These are phyloP conservation scores for Magnolia changhungtana DNA, from an alignment of 164 flowering plant species.

Conservation along the genomic window DNA sequence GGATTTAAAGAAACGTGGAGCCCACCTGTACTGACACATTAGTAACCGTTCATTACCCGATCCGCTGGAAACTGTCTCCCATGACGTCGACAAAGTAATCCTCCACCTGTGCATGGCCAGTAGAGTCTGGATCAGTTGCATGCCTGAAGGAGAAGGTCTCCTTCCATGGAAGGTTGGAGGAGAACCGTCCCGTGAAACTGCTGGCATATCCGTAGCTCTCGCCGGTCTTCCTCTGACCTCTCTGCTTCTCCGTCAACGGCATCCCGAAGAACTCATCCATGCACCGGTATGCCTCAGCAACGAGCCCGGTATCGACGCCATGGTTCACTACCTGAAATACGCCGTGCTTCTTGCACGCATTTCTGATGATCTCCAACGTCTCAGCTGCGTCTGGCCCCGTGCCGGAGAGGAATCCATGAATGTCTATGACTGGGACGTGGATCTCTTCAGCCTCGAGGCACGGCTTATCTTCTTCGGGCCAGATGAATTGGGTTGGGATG, in stretches of 20 bases:
- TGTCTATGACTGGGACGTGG: constrained; percentile 45
- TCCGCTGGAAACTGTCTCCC: constrained; percentile 44
- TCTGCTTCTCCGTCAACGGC: constrained; percentile 47
- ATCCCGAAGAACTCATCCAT: constrained; percentile 44
- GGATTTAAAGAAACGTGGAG: not conserved
- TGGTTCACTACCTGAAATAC: constrained; percentile 61
- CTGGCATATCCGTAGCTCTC: constrained; percentile 61
- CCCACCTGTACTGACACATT: not conserved
- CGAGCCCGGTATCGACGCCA: constrained; percentile 39
- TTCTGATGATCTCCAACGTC: constrained; percentile 22
- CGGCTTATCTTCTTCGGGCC: constrained; percentile 71
- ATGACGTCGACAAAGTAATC: constrained; percentile 35
- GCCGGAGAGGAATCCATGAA: constrained; percentile 34
- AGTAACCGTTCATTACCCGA: constrained; percentile 44
- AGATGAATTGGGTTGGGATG: constrained; percentile 59
- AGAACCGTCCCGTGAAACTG: constrained; percentile 60
- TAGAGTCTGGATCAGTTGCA: constrained; percentile 5
- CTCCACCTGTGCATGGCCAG: constrained; percentile 24
- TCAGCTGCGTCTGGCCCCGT: constrained; percentile 16
- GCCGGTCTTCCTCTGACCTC: constrained; percentile 50
- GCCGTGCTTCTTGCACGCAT: constrained; percentile 62
- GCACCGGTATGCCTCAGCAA: constrained; percentile 37
- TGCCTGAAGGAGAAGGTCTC: constrained; percentile 63
- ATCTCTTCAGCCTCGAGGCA: constrained; percentile 27
- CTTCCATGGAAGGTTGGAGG: constrained; percentile 77